Base-by-base conservation (phyloP, 2,329 filamentous ascomycete genomes). In the Phialophora chinensis region DNA sequence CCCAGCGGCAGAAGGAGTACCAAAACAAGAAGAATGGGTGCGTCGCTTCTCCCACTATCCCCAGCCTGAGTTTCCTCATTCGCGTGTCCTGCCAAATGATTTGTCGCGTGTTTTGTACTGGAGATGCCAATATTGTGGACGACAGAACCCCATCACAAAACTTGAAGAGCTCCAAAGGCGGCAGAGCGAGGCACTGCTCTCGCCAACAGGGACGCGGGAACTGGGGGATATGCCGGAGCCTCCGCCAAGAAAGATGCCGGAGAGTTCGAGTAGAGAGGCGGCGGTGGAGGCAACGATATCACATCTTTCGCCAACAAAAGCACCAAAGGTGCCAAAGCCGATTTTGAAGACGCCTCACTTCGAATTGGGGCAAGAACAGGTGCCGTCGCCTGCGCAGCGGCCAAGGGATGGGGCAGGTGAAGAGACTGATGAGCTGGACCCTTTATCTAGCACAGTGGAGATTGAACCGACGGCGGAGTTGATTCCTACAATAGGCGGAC, bases 11-110 rank as follows among this genome's bases (percentile, higher is more conserved):
- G 87, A 91, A 76, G 93, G 92, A 60, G 93, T 97, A 70, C 93
- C 93, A 69, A 84, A 87, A 78, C 93, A 97, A 85, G 86, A 87
- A 76, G 92, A 97, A 79, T 97, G 94, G 94, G 93, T 97, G 92
- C 90, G 92, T 92, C 84, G 65, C 52, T 73, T 70, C 63, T 69
- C 71, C 65, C 72, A 71, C 69, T 84, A 72, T 50, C 65, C 65
- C 59, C 60, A 69, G 35, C 71, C 65, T 66, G 62, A 56, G 59
- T 71, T 67, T 64, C 57, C 69, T 66, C 63, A 58, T 71, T 69
- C 68, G 27, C 60, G 63, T 62, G 29, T 66, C 60, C 63, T 60
- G 63, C 64, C 70, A 56, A 67, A 63, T 68, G 64, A 69, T 64
- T 62, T 66, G 61, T 57, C 38, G 59, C 66, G 62, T 61, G 79